phyloP scores from a whole-genome alignment of 768 basidiomycete species.

The Boletus eberwhitei region DNA sequence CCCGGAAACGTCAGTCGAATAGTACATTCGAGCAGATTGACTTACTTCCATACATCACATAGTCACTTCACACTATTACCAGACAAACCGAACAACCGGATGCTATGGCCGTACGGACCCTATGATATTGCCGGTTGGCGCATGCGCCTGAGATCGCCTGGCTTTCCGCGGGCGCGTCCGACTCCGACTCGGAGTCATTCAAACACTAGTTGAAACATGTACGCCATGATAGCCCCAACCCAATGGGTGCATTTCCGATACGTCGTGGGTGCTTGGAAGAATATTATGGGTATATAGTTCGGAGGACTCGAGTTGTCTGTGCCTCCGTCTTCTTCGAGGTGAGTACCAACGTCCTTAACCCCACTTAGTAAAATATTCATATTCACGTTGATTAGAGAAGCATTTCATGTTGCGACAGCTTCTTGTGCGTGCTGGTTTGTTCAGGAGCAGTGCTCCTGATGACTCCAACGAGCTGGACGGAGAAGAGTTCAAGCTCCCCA shows the following conservation, averaged over 20 bases:
- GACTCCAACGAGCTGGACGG: slow-evolving; percentile 23
- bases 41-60: no score
- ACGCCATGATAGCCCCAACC: background rate
- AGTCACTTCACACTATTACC: no score
- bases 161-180: no score
- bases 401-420: slow-evolving; percentile 6
- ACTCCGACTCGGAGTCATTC: no score
- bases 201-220: background rate
- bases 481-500: slow-evolving; percentile 46
- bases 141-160: no score
- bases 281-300: background rate
- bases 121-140: no score
- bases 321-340: background rate
- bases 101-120: no score
- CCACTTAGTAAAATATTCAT: background rate
- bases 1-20: no score
- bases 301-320: background rate
- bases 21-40: no score
- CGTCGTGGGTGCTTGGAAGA: background rate
- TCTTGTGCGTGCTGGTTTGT: background rate
- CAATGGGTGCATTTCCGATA: background rate
- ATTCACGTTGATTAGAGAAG: background rate
- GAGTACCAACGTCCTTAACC: background rate
- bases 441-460: background rate
- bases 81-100: no score